Conservation (phyloP, 23 red algal species). For the Pyropia yezoensis region DNA sequence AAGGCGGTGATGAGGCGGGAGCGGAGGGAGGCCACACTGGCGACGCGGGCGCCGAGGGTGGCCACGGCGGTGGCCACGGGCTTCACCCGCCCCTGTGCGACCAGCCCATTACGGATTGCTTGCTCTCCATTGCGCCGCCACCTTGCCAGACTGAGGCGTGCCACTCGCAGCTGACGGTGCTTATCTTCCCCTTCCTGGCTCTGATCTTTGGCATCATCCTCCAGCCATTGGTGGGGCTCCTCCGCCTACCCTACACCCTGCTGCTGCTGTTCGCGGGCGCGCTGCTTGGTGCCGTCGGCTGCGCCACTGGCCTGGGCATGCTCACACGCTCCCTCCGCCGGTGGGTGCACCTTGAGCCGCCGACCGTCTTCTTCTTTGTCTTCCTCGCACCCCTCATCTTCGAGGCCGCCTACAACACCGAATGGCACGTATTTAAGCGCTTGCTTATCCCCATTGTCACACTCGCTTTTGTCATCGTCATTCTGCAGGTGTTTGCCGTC, state of each 20-base stretch:
- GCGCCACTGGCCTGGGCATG: constrained; percentile 45
- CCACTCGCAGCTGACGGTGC: constrained; percentile 31
- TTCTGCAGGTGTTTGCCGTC: constrained; percentile 48
- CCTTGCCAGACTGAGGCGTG: not conserved
- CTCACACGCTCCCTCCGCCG: constrained; percentile 50
- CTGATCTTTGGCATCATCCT: constrained; percentile 36
- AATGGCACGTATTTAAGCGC: constrained; percentile 70
- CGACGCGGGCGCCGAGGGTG: no score
- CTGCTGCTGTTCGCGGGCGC: constrained; percentile 63
- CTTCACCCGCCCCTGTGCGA: no score
- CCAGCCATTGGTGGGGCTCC: constrained; percentile 13
- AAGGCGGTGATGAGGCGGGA: no score
- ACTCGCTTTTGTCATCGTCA: constrained; percentile 70
- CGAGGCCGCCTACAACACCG: constrained; percentile 77
- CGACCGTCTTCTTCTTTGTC: constrained; percentile 81
- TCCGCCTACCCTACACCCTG: constrained; percentile 65
- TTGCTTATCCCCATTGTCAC: constrained; percentile 52
- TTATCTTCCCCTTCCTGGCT: constrained; percentile 72
- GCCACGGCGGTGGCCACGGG: no score
- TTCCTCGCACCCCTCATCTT: constrained; percentile 90
- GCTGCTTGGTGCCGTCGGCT: constrained; percentile 66
- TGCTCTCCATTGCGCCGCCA: no score
- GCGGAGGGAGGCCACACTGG: no score
- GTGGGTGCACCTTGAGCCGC: constrained; percentile 77
- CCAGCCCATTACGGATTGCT: no score